Evolutionary conservation across 352 stramenopile genomes (phyloP), one percentile per base, ranked within the genome.

Genomic region (Phytophthora syringae): DNA sequence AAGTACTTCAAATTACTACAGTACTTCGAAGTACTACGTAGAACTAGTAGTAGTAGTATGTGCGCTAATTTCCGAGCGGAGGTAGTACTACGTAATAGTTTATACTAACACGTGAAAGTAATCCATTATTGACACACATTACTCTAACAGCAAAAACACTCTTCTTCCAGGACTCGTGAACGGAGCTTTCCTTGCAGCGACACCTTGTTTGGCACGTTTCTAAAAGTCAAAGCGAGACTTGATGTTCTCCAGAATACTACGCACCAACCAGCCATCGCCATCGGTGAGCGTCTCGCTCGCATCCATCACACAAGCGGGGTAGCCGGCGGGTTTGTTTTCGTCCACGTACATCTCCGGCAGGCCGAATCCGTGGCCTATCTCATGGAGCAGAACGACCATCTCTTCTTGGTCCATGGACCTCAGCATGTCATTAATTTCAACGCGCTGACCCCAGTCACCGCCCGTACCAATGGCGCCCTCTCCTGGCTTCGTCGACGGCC

Each of bases 291-390:
- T 58, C 2, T 18, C 0, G 16, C 21, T 24, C 6, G 53, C 34
- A 28, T 73, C 65, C 65, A 73, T 73, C 6, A 73, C 58, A 30
- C 65, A 69, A 4, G 47, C 5, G 10, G 65, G 65, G 39, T 61
- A 73, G 2, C 45, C 52, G 0, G 27, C 28, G 21, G 59, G 65
- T 13, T 73, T 69, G 52, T 73, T 73, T 45, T 64, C 15, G 20
- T 16, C 59, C 20, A 64, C 36, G 32, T 73, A 73, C 59, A 73
- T 60, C 15, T 73, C 66, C 9, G 69, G 69, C n/a, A 77, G 39
- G 5, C 69, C 69, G 18, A 77, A 77, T 0, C 69, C 72, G 59
- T 84, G 76, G 13, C 76, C 69, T 6, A 84, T 84, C 36, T 84
- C 76, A 53, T 81, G 76, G 15, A 75, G 36, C 5, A 84, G 50